Conservation (phyloP, 2,329 filamentous ascomycete genomes). For the Fusarium nanum region DNA sequence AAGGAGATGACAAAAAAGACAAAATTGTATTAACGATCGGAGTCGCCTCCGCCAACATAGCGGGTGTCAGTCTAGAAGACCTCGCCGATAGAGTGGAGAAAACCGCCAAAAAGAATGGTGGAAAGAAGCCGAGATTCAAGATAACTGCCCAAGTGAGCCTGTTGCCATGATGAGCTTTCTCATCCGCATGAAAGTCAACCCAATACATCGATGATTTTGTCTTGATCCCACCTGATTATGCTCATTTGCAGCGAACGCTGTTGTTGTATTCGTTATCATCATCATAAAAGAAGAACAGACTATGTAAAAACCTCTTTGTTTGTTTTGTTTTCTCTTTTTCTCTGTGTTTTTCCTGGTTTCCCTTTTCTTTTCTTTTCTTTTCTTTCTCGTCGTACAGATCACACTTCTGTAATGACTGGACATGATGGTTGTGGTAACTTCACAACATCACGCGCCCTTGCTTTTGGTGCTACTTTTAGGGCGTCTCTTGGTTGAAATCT, state of each 20-base stretch:
- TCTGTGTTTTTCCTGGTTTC: conserved; percentile 16
- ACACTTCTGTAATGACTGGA: conserved; percentile 37
- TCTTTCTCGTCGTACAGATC: conserved; percentile 13
- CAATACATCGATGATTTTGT: conserved; percentile 24
- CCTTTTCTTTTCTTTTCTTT: conserved; percentile 20
- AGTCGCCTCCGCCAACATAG: conserved; percentile 47
- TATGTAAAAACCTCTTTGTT: conserved; percentile 21
- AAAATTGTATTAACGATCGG: conserved; percentile 53
- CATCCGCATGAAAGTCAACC: conserved; percentile 27
- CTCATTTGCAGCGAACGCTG: conserved; percentile 30
- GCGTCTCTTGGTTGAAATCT: conserved; percentile 51
- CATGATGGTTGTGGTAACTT: conserved; percentile 18
- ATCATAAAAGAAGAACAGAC: conserved; percentile 21
- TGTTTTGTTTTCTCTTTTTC: conserved; percentile 19
- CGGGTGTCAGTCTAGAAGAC: conserved; percentile 50
- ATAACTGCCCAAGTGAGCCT: conserved; percentile 48
- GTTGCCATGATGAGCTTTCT: conserved; percentile 37
- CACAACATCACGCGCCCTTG: conserved; percentile 46
- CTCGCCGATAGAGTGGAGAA: conserved; percentile 51
- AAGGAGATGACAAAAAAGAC: conserved; percentile 51
- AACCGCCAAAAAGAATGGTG: conserved; percentile 49
- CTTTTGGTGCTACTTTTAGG: conserved; percentile 46
- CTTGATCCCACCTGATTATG: conserved; percentile 16
- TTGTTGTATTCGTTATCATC: conserved; percentile 37
- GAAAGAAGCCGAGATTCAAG: conserved; percentile 50